Conservation (phyloP, 1,139 yeast species). For the Yamadazyma buinensis region DNA sequence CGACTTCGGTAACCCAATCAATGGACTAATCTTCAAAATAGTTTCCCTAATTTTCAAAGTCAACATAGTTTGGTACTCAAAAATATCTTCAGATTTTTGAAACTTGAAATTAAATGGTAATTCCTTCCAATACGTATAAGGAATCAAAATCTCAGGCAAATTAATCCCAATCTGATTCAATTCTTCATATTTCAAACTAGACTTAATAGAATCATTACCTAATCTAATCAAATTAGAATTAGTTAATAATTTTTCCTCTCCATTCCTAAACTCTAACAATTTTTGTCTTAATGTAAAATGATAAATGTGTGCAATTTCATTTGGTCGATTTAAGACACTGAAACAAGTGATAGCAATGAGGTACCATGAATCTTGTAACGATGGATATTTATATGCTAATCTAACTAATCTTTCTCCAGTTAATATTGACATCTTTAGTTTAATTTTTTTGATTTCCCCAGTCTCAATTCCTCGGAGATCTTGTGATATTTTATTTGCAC, state of each 20-base stretch:
- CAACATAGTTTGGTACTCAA: slow-evolving; percentile 32
- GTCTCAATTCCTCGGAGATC: background rate
- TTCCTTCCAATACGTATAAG: slow-evolving; percentile 36
- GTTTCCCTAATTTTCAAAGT: slow-evolving; percentile 72
- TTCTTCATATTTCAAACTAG: slow-evolving; percentile 37
- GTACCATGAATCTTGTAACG: slow-evolving; percentile 56
- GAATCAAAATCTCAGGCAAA: slow-evolving; percentile 43
- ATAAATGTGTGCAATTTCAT: slow-evolving; percentile 71
- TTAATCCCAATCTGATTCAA: slow-evolving; percentile 42
- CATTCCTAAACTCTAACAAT: slow-evolving; percentile 26
- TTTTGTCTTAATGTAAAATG: slow-evolving; percentile 67
- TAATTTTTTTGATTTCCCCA: background rate
- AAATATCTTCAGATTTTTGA: slow-evolving; percentile 27
- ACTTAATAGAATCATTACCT: slow-evolving; percentile 40
- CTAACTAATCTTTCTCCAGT: slow-evolving; percentile 62
- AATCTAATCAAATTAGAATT: slow-evolving; percentile 26
- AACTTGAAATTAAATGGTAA: slow-evolving; percentile 39
- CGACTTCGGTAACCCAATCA: slow-evolving; percentile 80
- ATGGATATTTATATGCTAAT: slow-evolving; percentile 52
- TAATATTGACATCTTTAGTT: slow-evolving; percentile 10
- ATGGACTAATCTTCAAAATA: slow-evolving; percentile 69
- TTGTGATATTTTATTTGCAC: no score
- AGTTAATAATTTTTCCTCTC: slow-evolving; percentile 26
- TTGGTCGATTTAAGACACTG: slow-evolving; percentile 77
- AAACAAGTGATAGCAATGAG: slow-evolving; percentile 76